Evolutionary conservation across 176 grass and related monocot species (phyloP).

Genomic region (Carex cristatella): DNA sequence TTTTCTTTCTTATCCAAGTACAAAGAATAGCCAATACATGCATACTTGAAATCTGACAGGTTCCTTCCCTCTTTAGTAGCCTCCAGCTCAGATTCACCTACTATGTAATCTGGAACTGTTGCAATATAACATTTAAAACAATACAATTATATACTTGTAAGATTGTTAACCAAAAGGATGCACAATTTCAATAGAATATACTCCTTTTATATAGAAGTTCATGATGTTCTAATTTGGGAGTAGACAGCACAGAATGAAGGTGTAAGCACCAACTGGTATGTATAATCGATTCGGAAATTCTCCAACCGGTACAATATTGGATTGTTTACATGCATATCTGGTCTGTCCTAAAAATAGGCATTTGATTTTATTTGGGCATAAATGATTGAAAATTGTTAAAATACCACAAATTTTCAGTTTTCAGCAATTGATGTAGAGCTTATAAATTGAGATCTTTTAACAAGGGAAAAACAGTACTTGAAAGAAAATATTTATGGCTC

Average conservation of each 20-base stretch:
- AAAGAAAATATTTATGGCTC: not conserved
- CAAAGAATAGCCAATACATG: slow-evolving; percentile 78
- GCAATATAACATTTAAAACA: slow-evolving; percentile 16
- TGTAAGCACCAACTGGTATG: not conserved
- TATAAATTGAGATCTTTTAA: not conserved
- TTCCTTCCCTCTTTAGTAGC: slow-evolving; percentile 67
- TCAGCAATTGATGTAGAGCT: not conserved
- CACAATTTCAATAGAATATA: not conserved
- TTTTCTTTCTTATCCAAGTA: slow-evolving; percentile 60
- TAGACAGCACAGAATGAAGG: not conserved
- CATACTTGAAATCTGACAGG: slow-evolving; percentile 82
- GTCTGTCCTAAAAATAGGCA: not conserved
- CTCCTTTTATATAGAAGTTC: not conserved
- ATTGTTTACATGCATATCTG: not conserved
- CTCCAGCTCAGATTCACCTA: slow-evolving; percentile 78
- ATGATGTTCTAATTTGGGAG: not conserved
- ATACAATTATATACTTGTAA: not conserved
- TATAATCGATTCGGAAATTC: not conserved
- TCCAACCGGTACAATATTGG: not conserved
- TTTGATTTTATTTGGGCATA: not conserved
- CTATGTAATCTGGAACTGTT: slow-evolving; percentile 60
- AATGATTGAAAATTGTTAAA: not conserved
- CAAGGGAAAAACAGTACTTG: not conserved
- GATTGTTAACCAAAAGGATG: not conserved
- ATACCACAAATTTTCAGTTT: not conserved